Conservation (phyloP, 192 early-diverging fungal genomes). For the Rhizophlyctis rosea region DNA sequence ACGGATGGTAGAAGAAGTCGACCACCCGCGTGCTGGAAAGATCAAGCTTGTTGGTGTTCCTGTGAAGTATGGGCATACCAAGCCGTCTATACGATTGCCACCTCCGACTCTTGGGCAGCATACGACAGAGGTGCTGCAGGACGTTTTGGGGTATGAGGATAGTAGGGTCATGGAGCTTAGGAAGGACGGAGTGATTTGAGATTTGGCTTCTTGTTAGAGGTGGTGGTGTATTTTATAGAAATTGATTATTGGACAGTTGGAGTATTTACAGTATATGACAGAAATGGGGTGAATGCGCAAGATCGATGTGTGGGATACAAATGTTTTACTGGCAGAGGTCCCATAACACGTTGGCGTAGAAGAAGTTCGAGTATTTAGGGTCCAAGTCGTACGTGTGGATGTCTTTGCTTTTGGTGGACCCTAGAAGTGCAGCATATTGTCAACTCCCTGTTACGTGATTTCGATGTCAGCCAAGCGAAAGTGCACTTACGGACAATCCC, state of each 20-base stretch:
- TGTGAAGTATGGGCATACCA: conserved; percentile 71
- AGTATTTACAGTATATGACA: too few relatives aligned
- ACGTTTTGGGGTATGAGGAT: conserved; percentile 62
- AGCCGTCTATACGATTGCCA: conserved; percentile 62
- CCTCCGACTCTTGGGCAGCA: conserved; percentile 88
- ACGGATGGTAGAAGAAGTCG: conserved; percentile 73
- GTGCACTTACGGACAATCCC: not conserved
- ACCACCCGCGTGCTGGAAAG: conserved; percentile 75
- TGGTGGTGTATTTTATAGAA: too few relatives aligned
- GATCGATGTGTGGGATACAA: too few relatives aligned
- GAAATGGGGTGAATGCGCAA: too few relatives aligned
- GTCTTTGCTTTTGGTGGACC: not conserved
- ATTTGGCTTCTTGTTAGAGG: too few relatives aligned
- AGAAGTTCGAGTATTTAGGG: not conserved
- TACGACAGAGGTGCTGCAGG: conserved; percentile 71
- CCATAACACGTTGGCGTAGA: not conserved
- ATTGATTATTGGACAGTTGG: too few relatives aligned
- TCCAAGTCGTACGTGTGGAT: not conserved
- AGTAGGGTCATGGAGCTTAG: conserved; percentile 44
- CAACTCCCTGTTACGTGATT: not conserved
- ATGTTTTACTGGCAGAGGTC: not conserved
- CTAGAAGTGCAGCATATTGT: not conserved
- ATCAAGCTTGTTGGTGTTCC: conserved; percentile 76
- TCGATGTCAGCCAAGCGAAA: not conserved
- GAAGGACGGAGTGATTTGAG: conserved; percentile 12